phyloP scores from a whole-genome alignment of 2,329 filamentous ascomycete species.

The Pestalotiopsis sp. region DNA sequence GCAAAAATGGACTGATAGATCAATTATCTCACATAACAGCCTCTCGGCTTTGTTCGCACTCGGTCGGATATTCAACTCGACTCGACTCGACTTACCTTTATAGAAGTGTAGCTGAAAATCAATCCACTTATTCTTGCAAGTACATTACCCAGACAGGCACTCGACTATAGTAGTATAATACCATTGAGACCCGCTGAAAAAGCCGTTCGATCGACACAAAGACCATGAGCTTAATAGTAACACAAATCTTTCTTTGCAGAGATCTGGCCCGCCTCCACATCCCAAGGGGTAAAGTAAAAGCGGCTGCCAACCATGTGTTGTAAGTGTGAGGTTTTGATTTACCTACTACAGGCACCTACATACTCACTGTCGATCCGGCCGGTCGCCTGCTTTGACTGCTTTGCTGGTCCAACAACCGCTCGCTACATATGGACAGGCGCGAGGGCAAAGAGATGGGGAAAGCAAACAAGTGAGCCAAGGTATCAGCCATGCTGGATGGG shows the following conservation, averaged over 20 bases:
- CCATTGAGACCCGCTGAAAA: neutral
- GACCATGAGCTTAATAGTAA: neutral
- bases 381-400: no score
- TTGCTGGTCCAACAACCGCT: neutral
- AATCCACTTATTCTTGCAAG: no score
- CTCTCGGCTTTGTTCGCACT: neutral
- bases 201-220: neutral
- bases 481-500: neutral
- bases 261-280: neutral
- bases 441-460: neutral
- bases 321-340: neutral
- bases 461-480: neutral
- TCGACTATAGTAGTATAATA: neutral
- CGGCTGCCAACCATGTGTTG: neutral
- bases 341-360: neutral
- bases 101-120: neutral
- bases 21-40: neutral
- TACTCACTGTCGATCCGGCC: neutral
- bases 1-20: neutral
- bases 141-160: no score
- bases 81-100: neutral
- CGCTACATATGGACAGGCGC: neutral
- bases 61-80: neutral
- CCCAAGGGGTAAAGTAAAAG: neutral
- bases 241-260: neutral